phyloP scores from a whole-genome alignment of 2,329 filamentous ascomycete species.

The Grosmannia huntii region DNA sequence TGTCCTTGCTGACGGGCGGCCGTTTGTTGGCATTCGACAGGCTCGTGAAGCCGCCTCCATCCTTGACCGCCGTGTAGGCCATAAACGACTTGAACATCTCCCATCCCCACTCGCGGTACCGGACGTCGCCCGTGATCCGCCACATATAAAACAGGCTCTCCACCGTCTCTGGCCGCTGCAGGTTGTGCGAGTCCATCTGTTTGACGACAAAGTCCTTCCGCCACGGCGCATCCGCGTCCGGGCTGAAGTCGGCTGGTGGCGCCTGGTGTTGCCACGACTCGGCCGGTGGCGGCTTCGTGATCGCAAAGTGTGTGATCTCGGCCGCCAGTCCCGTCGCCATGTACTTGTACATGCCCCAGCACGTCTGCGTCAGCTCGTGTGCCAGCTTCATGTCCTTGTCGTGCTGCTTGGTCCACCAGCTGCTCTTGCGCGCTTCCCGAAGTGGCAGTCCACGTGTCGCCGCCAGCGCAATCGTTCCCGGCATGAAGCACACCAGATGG shows the following conservation, averaged over 20 bases:
- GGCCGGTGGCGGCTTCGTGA: slow-evolving; percentile 54
- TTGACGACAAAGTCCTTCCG: slow-evolving; percentile 70
- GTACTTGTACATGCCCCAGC: slow-evolving; percentile 92
- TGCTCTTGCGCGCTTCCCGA: slow-evolving; percentile 57
- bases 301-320: slow-evolving; percentile 85
- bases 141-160: slow-evolving; percentile 98
- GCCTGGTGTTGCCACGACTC: slow-evolving; percentile 37
- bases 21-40: slow-evolving; percentile 61
- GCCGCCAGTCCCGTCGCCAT: slow-evolving; percentile 85
- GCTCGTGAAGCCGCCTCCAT: slow-evolving; percentile 71
- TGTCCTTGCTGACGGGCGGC: slow-evolving; percentile 62
- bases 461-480: slow-evolving; percentile 83
- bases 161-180: slow-evolving; percentile 93
- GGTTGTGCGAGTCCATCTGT: slow-evolving; percentile 73
- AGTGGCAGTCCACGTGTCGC: slow-evolving; percentile 70
- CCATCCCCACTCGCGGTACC: slow-evolving; percentile 95
- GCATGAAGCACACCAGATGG: slow-evolving; percentile 94
- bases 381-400: slow-evolving; percentile 82
- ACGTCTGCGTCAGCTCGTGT: slow-evolving; percentile 86
- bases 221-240: slow-evolving; percentile 48
- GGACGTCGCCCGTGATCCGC: slow-evolving; percentile 82
- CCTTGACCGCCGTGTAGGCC: slow-evolving; percentile 67
- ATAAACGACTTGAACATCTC: slow-evolving; percentile 93
- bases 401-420: slow-evolving; percentile 63
- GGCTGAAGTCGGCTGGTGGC: slow-evolving; percentile 36